Evolutionary conservation across 2,329 filamentous ascomycete genomes (phyloP).

Genomic region (Phoma herbarum): DNA sequence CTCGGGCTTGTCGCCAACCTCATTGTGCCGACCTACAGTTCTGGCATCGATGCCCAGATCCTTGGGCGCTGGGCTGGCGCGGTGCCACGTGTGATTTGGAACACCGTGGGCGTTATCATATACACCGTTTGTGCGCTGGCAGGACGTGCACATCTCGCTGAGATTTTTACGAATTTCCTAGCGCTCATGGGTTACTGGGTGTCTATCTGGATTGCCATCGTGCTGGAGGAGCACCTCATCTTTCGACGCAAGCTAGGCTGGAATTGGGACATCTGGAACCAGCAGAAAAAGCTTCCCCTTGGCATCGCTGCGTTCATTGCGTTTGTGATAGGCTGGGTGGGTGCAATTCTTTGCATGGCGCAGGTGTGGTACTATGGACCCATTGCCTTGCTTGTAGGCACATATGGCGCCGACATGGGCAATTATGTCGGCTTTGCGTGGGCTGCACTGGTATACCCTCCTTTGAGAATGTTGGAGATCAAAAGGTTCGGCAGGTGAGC

Average conservation of each 20-base stretch:
- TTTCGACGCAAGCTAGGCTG: conserved; percentile 64
- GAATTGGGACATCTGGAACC: conserved; percentile 70
- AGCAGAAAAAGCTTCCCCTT: conserved; percentile 65
- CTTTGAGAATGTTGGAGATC: conserved; percentile 62
- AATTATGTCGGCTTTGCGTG: conserved; percentile 69
- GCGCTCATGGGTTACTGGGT: conserved; percentile 77
- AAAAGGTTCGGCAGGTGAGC: conserved; percentile 58
- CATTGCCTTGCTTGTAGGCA: conserved; percentile 65
- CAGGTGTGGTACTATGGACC: conserved; percentile 76
- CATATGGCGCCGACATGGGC: conserved; percentile 68
- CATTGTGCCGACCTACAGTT: conserved; percentile 68
- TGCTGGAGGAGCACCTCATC: conserved; percentile 68
- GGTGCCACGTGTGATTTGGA: conserved; percentile 72
- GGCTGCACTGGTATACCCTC: conserved; percentile 66
- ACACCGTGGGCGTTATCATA: conserved; percentile 67
- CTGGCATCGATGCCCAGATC: conserved; percentile 73
- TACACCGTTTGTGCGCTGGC: conserved; percentile 71
- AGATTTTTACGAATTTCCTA: conserved; percentile 74
- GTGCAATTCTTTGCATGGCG: conserved; percentile 72
- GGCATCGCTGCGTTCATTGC: conserved; percentile 69
- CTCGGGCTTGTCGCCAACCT: conserved; percentile 72
- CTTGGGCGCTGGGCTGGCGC: conserved; percentile 66
- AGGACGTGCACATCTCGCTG: conserved; percentile 67
- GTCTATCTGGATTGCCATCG: conserved; percentile 70
- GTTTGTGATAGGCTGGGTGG: conserved; percentile 71